phyloP scores from a whole-genome alignment of 352 stramenopile species.

The Blastocystis sp. region DNA sequence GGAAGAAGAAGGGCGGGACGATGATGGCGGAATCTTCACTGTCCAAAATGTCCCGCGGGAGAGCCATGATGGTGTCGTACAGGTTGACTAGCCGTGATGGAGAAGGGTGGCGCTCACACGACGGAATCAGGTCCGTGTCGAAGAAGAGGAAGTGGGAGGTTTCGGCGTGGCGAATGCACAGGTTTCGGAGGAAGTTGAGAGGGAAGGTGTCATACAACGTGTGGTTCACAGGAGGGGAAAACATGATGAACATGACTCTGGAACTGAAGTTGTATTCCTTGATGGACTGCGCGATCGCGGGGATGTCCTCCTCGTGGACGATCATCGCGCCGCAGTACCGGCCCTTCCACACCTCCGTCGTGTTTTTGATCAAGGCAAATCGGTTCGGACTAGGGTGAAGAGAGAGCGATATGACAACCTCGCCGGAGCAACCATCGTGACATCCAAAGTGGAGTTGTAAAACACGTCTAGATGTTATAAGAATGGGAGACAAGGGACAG shows the following conservation, averaged over 20 bases:
- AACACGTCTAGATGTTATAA: no score
- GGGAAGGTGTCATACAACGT: conserved; percentile 21
- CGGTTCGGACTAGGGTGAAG: no score
- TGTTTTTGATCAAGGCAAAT: no score
- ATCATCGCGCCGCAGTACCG: no score
- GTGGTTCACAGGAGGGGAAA: neutral
- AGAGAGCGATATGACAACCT: no score
- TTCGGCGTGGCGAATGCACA: conserved; percentile 61
- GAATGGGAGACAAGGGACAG: no score
- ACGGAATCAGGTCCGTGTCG: conserved; percentile 58
- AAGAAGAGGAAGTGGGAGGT: conserved; percentile 59
- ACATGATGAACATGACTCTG: conserved; percentile 5
- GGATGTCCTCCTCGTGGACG: no score
- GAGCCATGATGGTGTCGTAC: neutral
- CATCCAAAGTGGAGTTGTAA: no score
- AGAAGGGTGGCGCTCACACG: neutral
- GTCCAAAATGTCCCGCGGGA: neutral
- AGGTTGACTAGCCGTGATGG: neutral
- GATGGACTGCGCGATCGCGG: neutral
- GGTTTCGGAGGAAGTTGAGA: conserved; percentile 62
- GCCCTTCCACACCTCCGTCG: no score
- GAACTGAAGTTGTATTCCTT: neutral
- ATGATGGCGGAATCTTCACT: neutral
- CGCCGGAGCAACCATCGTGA: no score
- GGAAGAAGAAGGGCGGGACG: conserved; percentile 50